These are phyloP conservation scores for Dipodascus albidus DNA, from an alignment of 805 yeast genomes.

Conservation along the genomic window DNA sequence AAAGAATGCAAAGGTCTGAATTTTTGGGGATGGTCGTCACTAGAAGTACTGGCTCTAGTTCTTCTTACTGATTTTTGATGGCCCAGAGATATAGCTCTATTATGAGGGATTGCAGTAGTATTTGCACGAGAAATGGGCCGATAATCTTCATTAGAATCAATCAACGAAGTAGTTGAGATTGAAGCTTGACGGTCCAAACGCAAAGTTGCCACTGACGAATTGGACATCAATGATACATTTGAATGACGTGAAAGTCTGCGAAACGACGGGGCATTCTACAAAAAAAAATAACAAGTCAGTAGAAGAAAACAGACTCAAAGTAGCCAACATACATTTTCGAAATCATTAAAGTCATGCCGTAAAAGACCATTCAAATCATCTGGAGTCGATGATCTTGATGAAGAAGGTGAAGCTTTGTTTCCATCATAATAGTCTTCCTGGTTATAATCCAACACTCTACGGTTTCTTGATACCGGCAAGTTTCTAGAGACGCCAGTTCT, in stretches of 20 bases:
- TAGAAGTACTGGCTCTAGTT: background rate
- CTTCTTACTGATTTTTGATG: background rate
- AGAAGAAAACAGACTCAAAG: background rate
- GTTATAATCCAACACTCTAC: too few species aligned
- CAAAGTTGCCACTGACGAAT: background rate
- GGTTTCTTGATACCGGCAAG: background rate
- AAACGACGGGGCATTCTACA: background rate
- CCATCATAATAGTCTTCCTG: background rate
- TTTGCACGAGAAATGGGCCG: too few species aligned
- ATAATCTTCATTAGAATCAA: too few species aligned
- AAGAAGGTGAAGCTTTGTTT: background rate
- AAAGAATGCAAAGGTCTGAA: background rate
- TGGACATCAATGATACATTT: background rate
- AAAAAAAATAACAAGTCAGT: background rate
- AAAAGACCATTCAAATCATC: background rate
- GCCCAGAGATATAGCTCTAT: background rate
- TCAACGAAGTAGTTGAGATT: too few species aligned
- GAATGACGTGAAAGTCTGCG: background rate
- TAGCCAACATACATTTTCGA: background rate
- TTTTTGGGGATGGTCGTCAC: background rate
- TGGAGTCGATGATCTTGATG: background rate
- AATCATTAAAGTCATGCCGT: background rate
- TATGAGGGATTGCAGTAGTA: background rate
- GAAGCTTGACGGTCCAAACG: background rate
- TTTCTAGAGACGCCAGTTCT: background rate